Evolutionary conservation across 768 basidiomycete genomes (phyloP).

Genomic region (Mycena alexandri): DNA sequence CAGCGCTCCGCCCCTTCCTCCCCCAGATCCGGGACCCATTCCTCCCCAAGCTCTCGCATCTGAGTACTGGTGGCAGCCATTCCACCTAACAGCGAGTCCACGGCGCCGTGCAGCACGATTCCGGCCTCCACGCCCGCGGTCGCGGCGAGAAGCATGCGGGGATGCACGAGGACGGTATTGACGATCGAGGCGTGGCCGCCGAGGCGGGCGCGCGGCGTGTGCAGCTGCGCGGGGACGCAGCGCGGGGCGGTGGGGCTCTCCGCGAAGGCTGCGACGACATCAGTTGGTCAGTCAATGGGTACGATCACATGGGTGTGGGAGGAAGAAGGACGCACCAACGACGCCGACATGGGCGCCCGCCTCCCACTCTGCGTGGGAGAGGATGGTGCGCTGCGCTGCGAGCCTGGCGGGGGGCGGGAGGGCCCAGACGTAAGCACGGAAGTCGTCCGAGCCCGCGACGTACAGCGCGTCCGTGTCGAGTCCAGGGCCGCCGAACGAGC

Average conservation of each 20-base stretch:
- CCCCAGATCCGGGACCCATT: constrained; percentile 10
- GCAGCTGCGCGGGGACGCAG: constrained; percentile 72
- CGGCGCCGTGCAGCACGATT: constrained; percentile 75
- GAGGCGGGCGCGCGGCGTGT: constrained; percentile 71
- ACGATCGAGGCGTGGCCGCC: constrained; percentile 83
- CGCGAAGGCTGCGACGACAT: constrained; percentile 57
- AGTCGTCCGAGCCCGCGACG: constrained; percentile 87
- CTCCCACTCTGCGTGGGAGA: constrained; percentile 63
- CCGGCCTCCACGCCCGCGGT: constrained; percentile 83
- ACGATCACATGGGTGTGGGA: neutral
- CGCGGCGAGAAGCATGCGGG: constrained; percentile 71
- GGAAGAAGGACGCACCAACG: constrained; percentile 51
- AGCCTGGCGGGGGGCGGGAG: constrained; percentile 67
- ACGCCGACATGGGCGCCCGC: constrained; percentile 47
- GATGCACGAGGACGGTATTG: constrained; percentile 81
- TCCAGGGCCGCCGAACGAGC: constrained; percentile 77
- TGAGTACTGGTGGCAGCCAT: constrained; percentile 18
- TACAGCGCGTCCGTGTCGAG: constrained; percentile 70
- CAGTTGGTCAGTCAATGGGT: neutral
- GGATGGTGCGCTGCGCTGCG: constrained; percentile 56
- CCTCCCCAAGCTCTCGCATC: constrained; percentile 21
- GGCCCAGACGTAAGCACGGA: constrained; percentile 83
- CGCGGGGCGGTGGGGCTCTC: constrained; percentile 54
- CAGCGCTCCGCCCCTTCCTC: neutral
- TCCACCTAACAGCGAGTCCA: constrained; percentile 18